Conservation (phyloP, 768 basidiomycete genomes). For the Gyrodon lividus region DNA sequence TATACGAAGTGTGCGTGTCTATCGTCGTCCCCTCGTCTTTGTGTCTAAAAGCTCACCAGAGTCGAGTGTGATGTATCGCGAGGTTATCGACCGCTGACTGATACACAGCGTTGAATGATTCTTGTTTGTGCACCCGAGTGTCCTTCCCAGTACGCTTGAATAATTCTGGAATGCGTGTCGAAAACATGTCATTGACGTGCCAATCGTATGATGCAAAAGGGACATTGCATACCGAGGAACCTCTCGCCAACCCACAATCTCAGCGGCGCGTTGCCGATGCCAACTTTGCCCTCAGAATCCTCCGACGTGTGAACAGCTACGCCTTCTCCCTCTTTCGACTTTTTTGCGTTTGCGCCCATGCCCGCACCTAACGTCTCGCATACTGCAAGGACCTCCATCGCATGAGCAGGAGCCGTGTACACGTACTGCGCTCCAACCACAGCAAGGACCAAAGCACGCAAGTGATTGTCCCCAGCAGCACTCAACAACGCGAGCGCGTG, state of each 20-base stretch:
- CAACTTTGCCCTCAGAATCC: conserved; percentile 24
- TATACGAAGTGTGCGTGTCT: too few relatives aligned
- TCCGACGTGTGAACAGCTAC: background rate
- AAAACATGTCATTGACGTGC: background rate
- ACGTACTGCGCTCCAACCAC: conserved; percentile 70
- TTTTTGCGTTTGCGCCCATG: conserved; percentile 45
- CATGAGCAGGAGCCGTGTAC: conserved; percentile 69
- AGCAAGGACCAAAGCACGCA: conserved; percentile 68
- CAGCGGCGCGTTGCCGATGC: conserved; percentile 61
- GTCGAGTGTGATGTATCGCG: conserved; percentile 10
- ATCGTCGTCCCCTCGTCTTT: too few relatives aligned
- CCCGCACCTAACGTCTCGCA: conserved; percentile 72
- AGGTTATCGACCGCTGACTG: conserved; percentile 24
- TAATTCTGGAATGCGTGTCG: conserved; percentile 42
- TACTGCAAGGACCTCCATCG: conserved; percentile 60
- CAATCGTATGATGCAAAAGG: background rate
- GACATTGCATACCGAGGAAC: conserved; percentile 50
- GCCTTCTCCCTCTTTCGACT: conserved; percentile 8
- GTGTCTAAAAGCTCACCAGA: conserved; percentile 12
- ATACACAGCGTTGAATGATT: conserved; percentile 39
- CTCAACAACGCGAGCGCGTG: conserved; percentile 58
- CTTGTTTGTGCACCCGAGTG: conserved; percentile 45
- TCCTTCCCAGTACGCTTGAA: conserved; percentile 56
- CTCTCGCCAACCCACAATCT: conserved; percentile 74
- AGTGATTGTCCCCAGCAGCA: conserved; percentile 63